Conservation (phyloP, 164 flowering plant genomes). For the Umbilicus rupestris region DNA sequence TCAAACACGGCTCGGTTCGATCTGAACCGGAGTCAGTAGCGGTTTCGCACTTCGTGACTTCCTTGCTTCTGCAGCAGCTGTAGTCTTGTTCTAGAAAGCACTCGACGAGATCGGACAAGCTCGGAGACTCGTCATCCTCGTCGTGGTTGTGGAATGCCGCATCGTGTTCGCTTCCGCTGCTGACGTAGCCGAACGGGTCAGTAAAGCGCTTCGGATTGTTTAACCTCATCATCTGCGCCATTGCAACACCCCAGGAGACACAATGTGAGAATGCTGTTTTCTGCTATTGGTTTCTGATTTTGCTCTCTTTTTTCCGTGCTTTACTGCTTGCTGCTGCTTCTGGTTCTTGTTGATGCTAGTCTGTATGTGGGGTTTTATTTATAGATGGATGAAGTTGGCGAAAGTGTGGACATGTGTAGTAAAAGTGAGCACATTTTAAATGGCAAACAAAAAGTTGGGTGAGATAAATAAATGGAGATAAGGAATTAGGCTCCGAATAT, state of each 20-base stretch:
- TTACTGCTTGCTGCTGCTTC: neutral
- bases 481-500: constrained; percentile 6
- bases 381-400: neutral
- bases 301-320: neutral
- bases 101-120: constrained; percentile 48
- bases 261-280: neutral
- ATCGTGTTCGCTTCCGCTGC: constrained; percentile 67
- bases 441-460: neutral
- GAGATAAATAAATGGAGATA: neutral
- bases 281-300: neutral
- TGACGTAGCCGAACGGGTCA: constrained; percentile 39
- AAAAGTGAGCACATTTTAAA: too few relatives aligned
- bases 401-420: too few relatives aligned
- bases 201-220: constrained; percentile 33
- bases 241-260: neutral
- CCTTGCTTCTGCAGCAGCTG: neutral
- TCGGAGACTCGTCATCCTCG: constrained; percentile 21
- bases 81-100: constrained; percentile 35
- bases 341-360: neutral
- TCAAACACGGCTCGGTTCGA: constrained; percentile 10
- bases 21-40: constrained; percentile 23
- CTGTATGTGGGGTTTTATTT: neutral
- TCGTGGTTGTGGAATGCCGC: constrained; percentile 3
- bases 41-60: neutral
- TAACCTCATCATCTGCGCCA: neutral